A percentile compares a stretch with the other conserved stretches of the same genome.
Evolutionary conservation across 129 eudicot species (phyloP).

Genomic region (Escallonia herrerae): DNA sequence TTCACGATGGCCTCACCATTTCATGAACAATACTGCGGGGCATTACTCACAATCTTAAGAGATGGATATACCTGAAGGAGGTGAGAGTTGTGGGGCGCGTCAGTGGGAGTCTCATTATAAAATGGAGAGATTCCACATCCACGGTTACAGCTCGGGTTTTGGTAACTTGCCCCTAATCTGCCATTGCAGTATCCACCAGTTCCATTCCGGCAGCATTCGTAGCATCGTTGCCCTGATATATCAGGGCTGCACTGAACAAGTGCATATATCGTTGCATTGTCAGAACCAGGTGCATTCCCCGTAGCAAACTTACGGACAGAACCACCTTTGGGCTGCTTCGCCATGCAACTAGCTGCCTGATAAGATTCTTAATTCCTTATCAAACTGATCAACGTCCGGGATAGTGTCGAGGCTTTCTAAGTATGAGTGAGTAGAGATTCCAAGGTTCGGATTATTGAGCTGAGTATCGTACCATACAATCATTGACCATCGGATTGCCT

Average conservation of each 20-base stretch:
- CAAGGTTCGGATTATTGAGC: conserved; percentile 2
- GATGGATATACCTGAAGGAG: no score
- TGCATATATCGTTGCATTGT: not conserved
- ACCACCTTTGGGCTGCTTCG: not conserved
- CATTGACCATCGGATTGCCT: conserved; percentile 21
- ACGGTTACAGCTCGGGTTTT: no score
- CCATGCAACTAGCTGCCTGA: not conserved
- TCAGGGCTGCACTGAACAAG: not conserved
- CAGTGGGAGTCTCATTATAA: no score
- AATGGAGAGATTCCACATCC: no score
- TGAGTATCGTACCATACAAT: conserved; percentile 37
- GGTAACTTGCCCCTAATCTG: no score
- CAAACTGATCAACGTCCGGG: conserved; percentile 5
- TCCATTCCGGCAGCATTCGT: conserved; percentile 1
- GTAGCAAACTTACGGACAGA: not conserved
- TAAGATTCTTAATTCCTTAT: conserved; percentile 2
- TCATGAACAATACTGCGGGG: no score
- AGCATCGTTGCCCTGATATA: not conserved
- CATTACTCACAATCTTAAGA: no score
- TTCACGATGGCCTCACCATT: no score
- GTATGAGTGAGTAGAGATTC: not conserved
- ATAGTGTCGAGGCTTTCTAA: not conserved
- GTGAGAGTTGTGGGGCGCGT: no score
- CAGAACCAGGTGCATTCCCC: not conserved
- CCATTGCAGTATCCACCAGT: not conserved